A percentile compares a stretch with the other conserved stretches of the same genome.
Conservation (phyloP, 208 protist species). For the Endotrypanum monterogeii region DNA sequence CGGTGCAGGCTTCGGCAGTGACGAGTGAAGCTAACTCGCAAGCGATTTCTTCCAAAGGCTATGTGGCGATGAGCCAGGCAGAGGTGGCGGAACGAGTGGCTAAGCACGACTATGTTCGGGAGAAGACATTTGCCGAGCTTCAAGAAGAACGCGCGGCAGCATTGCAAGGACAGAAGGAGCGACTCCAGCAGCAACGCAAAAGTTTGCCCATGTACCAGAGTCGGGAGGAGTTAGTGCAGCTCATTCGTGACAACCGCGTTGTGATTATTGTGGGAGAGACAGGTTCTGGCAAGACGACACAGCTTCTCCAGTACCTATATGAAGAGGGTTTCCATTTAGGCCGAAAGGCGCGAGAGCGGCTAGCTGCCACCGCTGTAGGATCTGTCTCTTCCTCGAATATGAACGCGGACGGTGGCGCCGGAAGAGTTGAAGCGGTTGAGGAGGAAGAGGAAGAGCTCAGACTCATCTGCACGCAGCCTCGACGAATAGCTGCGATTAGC, state of each 20-base stretch:
- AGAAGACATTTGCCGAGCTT: constrained; percentile 66
- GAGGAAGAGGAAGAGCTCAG: constrained; percentile 51
- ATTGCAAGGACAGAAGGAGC: constrained; percentile 38
- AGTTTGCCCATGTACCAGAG: constrained; percentile 95
- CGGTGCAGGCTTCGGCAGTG: neutral
- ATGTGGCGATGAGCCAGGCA: constrained; percentile 58
- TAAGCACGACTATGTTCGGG: constrained; percentile 66
- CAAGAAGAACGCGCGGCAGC: constrained; percentile 44
- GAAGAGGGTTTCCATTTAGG: constrained; percentile 76
- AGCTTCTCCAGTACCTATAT: constrained; percentile 91
- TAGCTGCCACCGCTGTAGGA: neutral
- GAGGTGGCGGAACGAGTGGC: constrained; percentile 64
- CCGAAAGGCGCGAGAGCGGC: neutral
- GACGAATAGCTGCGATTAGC: constrained; percentile 99
- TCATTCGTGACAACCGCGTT: constrained; percentile 72
- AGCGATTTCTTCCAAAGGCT: constrained; percentile 17
- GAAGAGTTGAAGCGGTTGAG: neutral
- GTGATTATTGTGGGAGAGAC: constrained; percentile 95
- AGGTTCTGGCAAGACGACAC: constrained; percentile 93
- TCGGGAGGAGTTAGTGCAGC: constrained; percentile 86
- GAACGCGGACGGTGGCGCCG: neutral
- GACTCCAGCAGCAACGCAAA: constrained; percentile 63
- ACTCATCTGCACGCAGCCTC: constrained; percentile 98
- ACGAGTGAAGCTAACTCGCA: neutral
- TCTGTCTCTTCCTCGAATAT: neutral